phyloP scores from a whole-genome alignment of 768 basidiomycete genomes.

The Calvatia gigantea region DNA sequence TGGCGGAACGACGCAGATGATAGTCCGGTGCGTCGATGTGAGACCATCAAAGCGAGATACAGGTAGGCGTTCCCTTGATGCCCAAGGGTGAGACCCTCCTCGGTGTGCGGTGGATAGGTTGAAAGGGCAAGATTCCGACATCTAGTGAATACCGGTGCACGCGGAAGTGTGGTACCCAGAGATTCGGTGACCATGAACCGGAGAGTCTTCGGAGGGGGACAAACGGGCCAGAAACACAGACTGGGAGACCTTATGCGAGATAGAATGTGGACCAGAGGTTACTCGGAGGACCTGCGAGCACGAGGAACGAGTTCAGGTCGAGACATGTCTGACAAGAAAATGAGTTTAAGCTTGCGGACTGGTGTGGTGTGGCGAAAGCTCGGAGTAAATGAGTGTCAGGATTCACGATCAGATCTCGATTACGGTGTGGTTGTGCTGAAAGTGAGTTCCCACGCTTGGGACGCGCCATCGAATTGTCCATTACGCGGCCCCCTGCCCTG shows the following conservation, averaged over 20 bases:
- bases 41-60: background rate
- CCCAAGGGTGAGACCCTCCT: background rate
- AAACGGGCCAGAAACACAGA: slow-evolving; percentile 7
- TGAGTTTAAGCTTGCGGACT: background rate
- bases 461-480: slow-evolving; percentile 34
- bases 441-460: slow-evolving; percentile 33
- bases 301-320: background rate
- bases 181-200: slow-evolving; percentile 21
- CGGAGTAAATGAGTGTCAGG: slow-evolving; percentile 27
- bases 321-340: background rate
- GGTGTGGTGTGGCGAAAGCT: slow-evolving; percentile 27
- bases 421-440: slow-evolving; percentile 14
- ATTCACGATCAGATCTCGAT: slow-evolving; percentile 9
- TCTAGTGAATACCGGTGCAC: background rate
- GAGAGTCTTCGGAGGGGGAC: slow-evolving; percentile 37
- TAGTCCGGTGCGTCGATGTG: background rate
- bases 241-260: slow-evolving; percentile 26
- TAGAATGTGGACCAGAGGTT: slow-evolving; percentile 12
- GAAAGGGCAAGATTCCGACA: slow-evolving; percentile 1
- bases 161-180: slow-evolving; percentile 13
- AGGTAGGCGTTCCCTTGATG: background rate
- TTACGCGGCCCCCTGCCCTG: slow-evolving; percentile 43
- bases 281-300: background rate
- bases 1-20: background rate
- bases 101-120: background rate